phyloP scores from a whole-genome alignment of 2,329 filamentous ascomycete genomes.

The Septoria linicola region DNA sequence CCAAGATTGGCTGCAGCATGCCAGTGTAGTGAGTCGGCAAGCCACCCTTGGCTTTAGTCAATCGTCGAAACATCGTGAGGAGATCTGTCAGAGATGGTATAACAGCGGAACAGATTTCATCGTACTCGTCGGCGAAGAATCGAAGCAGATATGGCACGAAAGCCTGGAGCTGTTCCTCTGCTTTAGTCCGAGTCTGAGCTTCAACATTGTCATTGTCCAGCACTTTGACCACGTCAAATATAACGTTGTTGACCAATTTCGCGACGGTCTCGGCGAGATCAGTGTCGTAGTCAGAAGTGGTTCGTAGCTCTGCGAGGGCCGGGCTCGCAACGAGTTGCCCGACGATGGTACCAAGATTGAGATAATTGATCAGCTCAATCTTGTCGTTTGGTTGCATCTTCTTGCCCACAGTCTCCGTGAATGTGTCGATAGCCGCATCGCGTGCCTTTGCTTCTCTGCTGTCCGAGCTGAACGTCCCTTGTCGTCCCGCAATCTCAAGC shows the following conservation, averaged over 20 bases:
- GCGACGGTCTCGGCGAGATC: slow-evolving; percentile 94
- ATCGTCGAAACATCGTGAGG: slow-evolving; percentile 83
- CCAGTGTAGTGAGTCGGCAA: slow-evolving; percentile 73
- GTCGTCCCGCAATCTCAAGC: slow-evolving; percentile 80
- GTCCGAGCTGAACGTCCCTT: slow-evolving; percentile 57
- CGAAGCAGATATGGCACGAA: slow-evolving; percentile 86
- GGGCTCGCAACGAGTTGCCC: slow-evolving; percentile 81
- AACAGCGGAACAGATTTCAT: slow-evolving; percentile 94
- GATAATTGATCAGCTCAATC: slow-evolving; percentile 85
- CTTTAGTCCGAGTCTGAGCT: slow-evolving; percentile 66
- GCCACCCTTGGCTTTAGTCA: slow-evolving; percentile 60
- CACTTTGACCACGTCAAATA: slow-evolving; percentile 82
- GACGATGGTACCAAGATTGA: slow-evolving; percentile 83
- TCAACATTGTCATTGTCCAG: slow-evolving; percentile 68
- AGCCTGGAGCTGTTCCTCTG: slow-evolving; percentile 75
- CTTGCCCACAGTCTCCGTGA: slow-evolving; percentile 94
- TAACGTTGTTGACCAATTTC: slow-evolving; percentile 87
- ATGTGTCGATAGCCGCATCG: slow-evolving; percentile 87
- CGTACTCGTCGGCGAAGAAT: slow-evolving; percentile 97
- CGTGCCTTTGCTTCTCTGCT: slow-evolving; percentile 70
- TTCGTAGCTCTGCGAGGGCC: slow-evolving; percentile 72
- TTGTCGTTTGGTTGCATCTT: slow-evolving; percentile 96
- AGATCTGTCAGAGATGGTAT: slow-evolving; percentile 92
- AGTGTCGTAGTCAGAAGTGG: slow-evolving; percentile 85
- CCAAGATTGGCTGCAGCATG: slow-evolving; percentile 83